These are phyloP conservation scores for Nematodospora anomalae DNA, from an alignment of 1,139 yeast species.

Conservation along the genomic window DNA sequence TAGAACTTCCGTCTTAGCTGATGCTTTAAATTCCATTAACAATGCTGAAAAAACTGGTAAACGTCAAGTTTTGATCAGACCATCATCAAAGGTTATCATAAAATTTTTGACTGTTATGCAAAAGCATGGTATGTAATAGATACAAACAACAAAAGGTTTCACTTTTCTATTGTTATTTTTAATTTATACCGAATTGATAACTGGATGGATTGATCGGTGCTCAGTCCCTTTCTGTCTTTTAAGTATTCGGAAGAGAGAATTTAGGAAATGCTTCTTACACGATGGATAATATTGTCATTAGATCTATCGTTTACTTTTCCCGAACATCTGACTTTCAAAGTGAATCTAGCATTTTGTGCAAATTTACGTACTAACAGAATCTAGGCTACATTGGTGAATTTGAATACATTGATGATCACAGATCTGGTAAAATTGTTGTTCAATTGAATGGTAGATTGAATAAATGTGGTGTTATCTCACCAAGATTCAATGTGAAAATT, in stretches of 20 bases:
- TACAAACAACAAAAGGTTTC: slow-evolving; percentile 1
- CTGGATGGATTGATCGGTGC: slow-evolving; percentile 92
- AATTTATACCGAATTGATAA: slow-evolving; percentile 78
- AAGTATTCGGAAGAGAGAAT: slow-evolving; percentile 85
- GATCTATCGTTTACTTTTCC: slow-evolving; percentile 72
- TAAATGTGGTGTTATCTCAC: slow-evolving; percentile 98
- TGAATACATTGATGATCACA: slow-evolving; percentile 98
- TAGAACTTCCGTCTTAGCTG: slow-evolving; percentile 98
- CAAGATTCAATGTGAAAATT: slow-evolving; percentile 95
- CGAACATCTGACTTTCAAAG: slow-evolving; percentile 43
- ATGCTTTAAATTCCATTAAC: slow-evolving; percentile 97
- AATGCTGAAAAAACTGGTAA: slow-evolving; percentile 99
- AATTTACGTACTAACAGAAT: neutral
- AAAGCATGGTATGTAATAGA: slow-evolving; percentile 55
- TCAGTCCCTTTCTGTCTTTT: slow-evolving; percentile 96
- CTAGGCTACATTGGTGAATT: slow-evolving; percentile 93
- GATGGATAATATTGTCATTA: slow-evolving; percentile 30
- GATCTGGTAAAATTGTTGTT: slow-evolving; percentile 96
- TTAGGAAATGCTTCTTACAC: slow-evolving; percentile 76
- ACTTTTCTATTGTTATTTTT: slow-evolving; percentile 6
- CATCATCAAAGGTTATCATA: slow-evolving; percentile 97
- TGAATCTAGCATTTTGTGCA: neutral
- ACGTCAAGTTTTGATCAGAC: slow-evolving; percentile 98
- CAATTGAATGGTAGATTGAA: slow-evolving; percentile 97
- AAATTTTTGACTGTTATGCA: slow-evolving; percentile 97